phyloP scores from a whole-genome alignment of 2,329 filamentous ascomycete species.

The Coniochaeta sp. region DNA sequence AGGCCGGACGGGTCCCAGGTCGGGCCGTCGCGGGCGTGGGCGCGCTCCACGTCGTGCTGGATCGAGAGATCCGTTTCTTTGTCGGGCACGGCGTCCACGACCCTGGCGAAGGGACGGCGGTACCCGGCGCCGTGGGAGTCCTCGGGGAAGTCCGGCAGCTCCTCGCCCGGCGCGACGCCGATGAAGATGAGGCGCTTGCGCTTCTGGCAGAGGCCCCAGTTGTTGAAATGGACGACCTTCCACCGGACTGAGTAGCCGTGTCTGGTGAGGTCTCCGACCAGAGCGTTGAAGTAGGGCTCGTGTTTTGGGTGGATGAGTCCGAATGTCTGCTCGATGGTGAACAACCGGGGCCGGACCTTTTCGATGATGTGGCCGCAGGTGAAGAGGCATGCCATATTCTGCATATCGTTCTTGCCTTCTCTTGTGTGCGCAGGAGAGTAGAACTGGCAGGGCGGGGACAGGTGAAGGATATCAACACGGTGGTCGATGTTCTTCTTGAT shows the following conservation, averaged over 20 bases:
- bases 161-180: conserved; percentile 60
- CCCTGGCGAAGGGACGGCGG: conserved; percentile 34
- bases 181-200: conserved; percentile 49
- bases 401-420: conserved; percentile 51
- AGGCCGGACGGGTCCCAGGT: conserved; percentile 39
- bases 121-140: conserved; percentile 45
- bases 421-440: conserved; percentile 67
- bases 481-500: conserved; percentile 15
- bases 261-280: conserved; percentile 58
- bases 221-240: conserved; percentile 47
- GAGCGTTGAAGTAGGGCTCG: conserved; percentile 44
- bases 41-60: background rate
- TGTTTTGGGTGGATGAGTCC: conserved; percentile 53
- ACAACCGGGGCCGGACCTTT: conserved; percentile 54
- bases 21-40: conserved; percentile 11
- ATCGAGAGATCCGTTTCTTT: background rate
- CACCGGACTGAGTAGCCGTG: conserved; percentile 64
- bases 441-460: conserved; percentile 72
- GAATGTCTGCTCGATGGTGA: conserved; percentile 74
- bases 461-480: conserved; percentile 61
- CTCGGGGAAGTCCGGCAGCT: conserved; percentile 56
- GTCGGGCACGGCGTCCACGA: conserved; percentile 25
- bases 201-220: conserved; percentile 43
- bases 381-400: conserved; percentile 56
- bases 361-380: conserved; percentile 48